phyloP scores from a whole-genome alignment of 495 filamentous ascomycete species.

The Astrothelium subdiscretum region DNA sequence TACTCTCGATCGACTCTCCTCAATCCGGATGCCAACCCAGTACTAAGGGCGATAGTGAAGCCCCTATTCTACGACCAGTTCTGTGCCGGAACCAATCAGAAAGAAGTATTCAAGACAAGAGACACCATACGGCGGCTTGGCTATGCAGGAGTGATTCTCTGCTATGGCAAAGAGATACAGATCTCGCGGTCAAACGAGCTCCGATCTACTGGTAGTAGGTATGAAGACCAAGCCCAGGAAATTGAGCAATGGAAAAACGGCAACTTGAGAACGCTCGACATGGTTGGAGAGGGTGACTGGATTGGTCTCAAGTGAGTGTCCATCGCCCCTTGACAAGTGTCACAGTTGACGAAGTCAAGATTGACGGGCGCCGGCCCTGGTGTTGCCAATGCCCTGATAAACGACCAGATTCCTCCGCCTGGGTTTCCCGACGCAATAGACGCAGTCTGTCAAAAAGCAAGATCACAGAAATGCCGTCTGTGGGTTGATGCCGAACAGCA shows the following conservation, averaged over 20 bases:
- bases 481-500: slow-evolving; percentile 34
- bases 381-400: slow-evolving; percentile 24
- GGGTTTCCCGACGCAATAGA: slow-evolving; percentile 28
- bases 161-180: slow-evolving; percentile 3
- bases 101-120: neutral
- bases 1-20: neutral
- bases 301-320: slow-evolving; percentile 3
- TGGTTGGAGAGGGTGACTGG: slow-evolving; percentile 1
- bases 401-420: slow-evolving; percentile 18
- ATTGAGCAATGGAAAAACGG: slow-evolving; percentile 2
- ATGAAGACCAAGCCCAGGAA: neutral
- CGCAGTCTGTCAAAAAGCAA: slow-evolving; percentile 26
- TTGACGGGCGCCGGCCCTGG: slow-evolving; percentile 27
- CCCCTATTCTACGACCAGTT: slow-evolving; percentile 5
- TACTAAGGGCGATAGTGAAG: neutral
- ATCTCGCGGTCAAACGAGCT: neutral
- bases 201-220: neutral
- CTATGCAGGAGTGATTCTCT: slow-evolving; percentile 3
- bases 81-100: slow-evolving; percentile 1
- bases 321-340: neutral
- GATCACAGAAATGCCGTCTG: slow-evolving; percentile 25
- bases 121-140: neutral
- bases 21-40: slow-evolving; percentile 5
- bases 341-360: slow-evolving; percentile 8
- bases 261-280: slow-evolving; percentile 3